Conservation (phyloP, 257 asterid species). For the Coffea canephora region DNA sequence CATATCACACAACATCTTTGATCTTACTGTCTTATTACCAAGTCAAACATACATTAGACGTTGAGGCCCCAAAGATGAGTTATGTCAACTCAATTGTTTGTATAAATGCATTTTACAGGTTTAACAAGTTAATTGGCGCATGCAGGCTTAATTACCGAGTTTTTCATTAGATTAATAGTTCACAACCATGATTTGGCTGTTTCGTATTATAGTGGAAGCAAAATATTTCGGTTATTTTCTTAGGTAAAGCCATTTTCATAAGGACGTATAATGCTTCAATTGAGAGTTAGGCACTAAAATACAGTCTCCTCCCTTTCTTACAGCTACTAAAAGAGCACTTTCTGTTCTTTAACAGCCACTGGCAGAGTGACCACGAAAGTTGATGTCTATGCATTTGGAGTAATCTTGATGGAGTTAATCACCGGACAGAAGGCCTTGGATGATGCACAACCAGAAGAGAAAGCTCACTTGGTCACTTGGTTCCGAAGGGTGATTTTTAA, state of each 20-base stretch:
- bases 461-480: conserved; percentile 65
- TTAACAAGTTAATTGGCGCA: background rate
- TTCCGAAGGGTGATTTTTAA: conserved; percentile 48
- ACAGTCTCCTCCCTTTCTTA: background rate
- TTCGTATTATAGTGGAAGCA: background rate
- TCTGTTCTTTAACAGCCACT: conserved; percentile 50
- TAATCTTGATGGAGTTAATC: conserved; percentile 77
- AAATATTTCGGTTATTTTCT: background rate
- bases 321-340: background rate
- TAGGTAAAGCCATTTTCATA: background rate
- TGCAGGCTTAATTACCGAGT: background rate
- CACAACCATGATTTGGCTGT: background rate
- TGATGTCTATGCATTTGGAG: conserved; percentile 87
- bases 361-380: conserved; percentile 85
- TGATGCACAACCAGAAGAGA: conserved; percentile 59
- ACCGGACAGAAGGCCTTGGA: conserved; percentile 75
- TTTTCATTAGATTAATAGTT: background rate
- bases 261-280: background rate
- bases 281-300: background rate
- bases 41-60: background rate
- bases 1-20: background rate
- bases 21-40: background rate
- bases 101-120: background rate
- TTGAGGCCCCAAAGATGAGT: background rate
- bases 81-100: background rate